Evolutionary conservation across 208 protist species (phyloP).

Genomic region (Leishmania guyanensis): DNA sequence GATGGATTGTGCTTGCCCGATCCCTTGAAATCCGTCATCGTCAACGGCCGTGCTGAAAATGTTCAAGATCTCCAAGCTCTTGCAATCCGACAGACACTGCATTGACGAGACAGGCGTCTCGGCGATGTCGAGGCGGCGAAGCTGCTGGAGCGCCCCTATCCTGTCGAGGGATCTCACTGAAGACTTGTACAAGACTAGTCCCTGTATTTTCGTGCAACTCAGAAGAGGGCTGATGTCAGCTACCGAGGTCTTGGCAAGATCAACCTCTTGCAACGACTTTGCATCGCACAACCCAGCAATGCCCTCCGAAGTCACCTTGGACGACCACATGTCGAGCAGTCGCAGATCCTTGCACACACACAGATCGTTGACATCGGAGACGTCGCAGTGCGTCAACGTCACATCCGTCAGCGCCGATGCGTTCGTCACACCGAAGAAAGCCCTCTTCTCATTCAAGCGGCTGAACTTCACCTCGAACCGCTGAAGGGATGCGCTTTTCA

Average conservation of each 20-base stretch:
- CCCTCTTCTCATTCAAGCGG: slow-evolving; percentile 1
- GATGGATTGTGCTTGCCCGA: slow-evolving; percentile 17
- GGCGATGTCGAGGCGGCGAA: slow-evolving; percentile 38
- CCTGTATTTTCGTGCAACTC: slow-evolving; percentile 18
- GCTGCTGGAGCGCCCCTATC: slow-evolving; percentile 10
- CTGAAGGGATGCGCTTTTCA: slow-evolving; percentile 11
- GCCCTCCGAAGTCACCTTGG: slow-evolving; percentile 30
- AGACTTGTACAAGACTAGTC: slow-evolving; percentile 29
- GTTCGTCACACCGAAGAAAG: slow-evolving; percentile 12
- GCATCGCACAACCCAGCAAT: slow-evolving; percentile 17
- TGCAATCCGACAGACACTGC: slow-evolving; percentile 14
- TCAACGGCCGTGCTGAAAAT: slow-evolving; percentile 31
- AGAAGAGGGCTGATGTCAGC: slow-evolving; percentile 23
- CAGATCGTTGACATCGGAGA: slow-evolving; percentile 16
- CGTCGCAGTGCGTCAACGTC: slow-evolving; percentile 31
- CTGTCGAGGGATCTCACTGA: slow-evolving; percentile 29
- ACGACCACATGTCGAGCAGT: slow-evolving; percentile 32
- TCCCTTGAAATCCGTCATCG: slow-evolving; percentile 30
- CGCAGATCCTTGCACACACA: slow-evolving; percentile 11
- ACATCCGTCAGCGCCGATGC: slow-evolving; percentile 19
- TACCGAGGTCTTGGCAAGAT: slow-evolving; percentile 36
- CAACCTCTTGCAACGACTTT: slow-evolving; percentile 21
- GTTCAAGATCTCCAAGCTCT: slow-evolving; percentile 31
- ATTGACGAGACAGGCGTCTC: slow-evolving; percentile 28
- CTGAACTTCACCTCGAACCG: slow-evolving; percentile 30